phyloP scores from a whole-genome alignment of 257 asterid genomes.

The Ilex asprella region DNA sequence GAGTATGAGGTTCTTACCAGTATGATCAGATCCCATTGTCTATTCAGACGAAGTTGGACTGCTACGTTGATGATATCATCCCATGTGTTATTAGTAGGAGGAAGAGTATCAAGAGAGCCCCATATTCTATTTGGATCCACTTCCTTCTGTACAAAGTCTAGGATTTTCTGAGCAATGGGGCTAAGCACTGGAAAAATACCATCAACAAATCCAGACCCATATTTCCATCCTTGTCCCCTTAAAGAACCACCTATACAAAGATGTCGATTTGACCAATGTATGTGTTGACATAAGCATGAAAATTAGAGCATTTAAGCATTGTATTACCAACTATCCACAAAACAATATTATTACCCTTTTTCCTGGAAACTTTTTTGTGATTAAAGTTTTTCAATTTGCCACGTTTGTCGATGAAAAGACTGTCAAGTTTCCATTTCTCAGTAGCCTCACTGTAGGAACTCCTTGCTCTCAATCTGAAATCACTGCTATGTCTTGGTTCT shows the following conservation, averaged over 20 bases:
- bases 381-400: slow-evolving; percentile 58
- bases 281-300: not conserved
- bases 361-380: slow-evolving; percentile 69
- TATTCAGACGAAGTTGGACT: slow-evolving; percentile 73
- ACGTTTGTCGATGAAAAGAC: slow-evolving; percentile 55
- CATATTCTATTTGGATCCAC: slow-evolving; percentile 38
- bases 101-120: slow-evolving; percentile 58
- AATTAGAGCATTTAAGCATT: not conserved
- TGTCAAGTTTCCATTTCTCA: slow-evolving; percentile 61
- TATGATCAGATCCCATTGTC: slow-evolving; percentile 64
- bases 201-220: slow-evolving; percentile 86
- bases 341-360: slow-evolving; percentile 35
- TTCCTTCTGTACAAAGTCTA: slow-evolving; percentile 56
- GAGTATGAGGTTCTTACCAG: slow-evolving; percentile 26
- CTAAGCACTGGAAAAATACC: slow-evolving; percentile 86
- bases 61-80: slow-evolving; percentile 73
- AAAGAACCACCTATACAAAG: slow-evolving; percentile 63
- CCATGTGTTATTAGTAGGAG: slow-evolving; percentile 60
- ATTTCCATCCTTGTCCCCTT: slow-evolving; percentile 92
- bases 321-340: too few relatives aligned
- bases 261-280: slow-evolving; percentile 9
- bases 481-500: slow-evolving; percentile 32
- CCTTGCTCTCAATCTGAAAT: slow-evolving; percentile 38
- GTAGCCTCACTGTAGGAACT: slow-evolving; percentile 31
- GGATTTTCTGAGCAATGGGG: slow-evolving; percentile 60